Base-by-base conservation (phyloP, 129 eudicot genomes). In the Ambrosia trifida region DNA sequence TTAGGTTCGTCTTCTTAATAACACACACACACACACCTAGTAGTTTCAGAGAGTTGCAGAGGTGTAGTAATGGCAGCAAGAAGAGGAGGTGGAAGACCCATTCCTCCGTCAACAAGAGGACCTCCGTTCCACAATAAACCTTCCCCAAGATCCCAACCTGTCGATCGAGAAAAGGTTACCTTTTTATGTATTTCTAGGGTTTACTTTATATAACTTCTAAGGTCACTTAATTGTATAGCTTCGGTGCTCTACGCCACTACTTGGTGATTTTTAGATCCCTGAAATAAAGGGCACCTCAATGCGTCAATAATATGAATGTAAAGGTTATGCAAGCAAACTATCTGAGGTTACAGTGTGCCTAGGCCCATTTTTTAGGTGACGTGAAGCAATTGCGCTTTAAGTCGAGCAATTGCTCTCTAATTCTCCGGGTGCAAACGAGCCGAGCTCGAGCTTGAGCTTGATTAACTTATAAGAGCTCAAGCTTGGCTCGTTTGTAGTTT, bases 121-220 rank as follows among this genome's bases (percentile, higher is more conserved):
- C 96, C 90, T 14, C 88, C 93, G 14, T 18, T 28, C 12, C 83
- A 75, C 44, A 44, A 68, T 65, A 87, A 77, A 81, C 64, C 81
- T 51, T 76, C 49, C 12, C 90, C 85, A 19, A 85, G 95, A 6
- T 77, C 75, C 46, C 81, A 75, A 66, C 89, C 92, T 58, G 87
- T 93, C 62, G 96, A 93, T 74, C 98, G 98, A 45, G 98, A 93
- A 78, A 93, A 93, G 98, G 98, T 92, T 67, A 56, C 31, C 68
- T 32, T 76, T 67, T 57, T n/a, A n/a, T n/a, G n/a, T n/a, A n/a
- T n/a, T n/a, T n/a, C n/a, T n/a, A n/a, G n/a, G n/a, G n/a, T n/a
- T n/a, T n/a, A n/a, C n/a, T n/a, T n/a, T n/a, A n/a, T n/a, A n/a
- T n/a, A n/a, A n/a, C n/a, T n/a, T n/a, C n/a, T n/a, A n/a, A n/a